Percentiles rank a stretch among this genome's conserved stretches.
These are phyloP conservation scores for Neospermospora avenae DNA, from an alignment of 2,329 filamentous ascomycete genomes.

Conservation along the genomic window DNA sequence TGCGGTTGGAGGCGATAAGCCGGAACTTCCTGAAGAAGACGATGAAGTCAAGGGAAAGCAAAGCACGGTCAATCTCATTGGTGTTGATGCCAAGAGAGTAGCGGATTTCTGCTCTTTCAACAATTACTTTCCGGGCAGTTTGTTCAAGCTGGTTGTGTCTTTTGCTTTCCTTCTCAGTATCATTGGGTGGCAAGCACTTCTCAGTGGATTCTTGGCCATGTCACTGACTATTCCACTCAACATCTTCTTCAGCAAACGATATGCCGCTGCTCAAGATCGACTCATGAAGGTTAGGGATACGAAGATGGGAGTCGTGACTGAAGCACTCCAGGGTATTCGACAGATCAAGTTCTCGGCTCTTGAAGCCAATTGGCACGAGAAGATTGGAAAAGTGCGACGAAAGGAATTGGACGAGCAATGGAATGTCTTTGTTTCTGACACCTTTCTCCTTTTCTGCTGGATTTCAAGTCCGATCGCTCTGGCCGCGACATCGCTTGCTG, in stretches of 20 bases:
- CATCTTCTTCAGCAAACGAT: constrained; percentile 61
- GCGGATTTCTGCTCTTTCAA: constrained; percentile 66
- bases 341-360: constrained; percentile 83
- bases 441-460: constrained; percentile 64
- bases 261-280: constrained; percentile 61
- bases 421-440: constrained; percentile 62
- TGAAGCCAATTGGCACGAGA: constrained; percentile 70
- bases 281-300: constrained; percentile 74
- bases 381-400: constrained; percentile 62
- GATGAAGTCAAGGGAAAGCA: constrained; percentile 60
- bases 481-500: constrained; percentile 65
- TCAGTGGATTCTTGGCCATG: constrained; percentile 64
- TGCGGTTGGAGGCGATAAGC: constrained; percentile 31
- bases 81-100: constrained; percentile 70
- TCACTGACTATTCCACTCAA: constrained; percentile 65
- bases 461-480: constrained; percentile 71
- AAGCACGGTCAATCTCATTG: constrained; percentile 73
- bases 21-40: constrained; percentile 38
- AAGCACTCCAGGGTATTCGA: constrained; percentile 73
- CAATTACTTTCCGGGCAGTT: constrained; percentile 59
- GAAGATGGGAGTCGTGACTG: constrained; percentile 72
- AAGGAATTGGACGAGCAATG: constrained; percentile 66
- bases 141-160: constrained; percentile 63
- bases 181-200: constrained; percentile 67
- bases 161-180: constrained; percentile 64